These are phyloP conservation scores for Gaeumannomyces tritici DNA, from an alignment of 2,329 filamentous ascomycete genomes.

Conservation along the genomic window DNA sequence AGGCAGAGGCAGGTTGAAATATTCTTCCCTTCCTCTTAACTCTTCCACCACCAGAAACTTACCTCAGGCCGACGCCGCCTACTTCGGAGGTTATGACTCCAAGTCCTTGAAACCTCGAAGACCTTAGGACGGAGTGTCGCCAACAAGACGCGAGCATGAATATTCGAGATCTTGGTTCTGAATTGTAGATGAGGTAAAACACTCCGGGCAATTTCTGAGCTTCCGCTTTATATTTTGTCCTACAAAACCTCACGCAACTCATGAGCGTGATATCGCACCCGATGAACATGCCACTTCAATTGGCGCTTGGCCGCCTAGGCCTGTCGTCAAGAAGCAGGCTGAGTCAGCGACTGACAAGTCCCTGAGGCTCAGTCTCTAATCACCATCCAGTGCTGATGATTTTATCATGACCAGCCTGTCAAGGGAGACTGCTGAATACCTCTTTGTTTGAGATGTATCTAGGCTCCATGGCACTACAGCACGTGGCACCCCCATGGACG, in stretches of 20 bases:
- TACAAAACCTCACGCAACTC: neutral
- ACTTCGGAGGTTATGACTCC: too few species aligned
- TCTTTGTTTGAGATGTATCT: neutral
- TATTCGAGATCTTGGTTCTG: neutral
- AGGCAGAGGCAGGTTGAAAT: neutral
- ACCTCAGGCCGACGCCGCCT: neutral
- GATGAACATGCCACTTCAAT: neutral
- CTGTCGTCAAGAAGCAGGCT: neutral
- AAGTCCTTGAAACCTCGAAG: neutral
- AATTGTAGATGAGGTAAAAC: neutral
- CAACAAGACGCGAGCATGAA: neutral
- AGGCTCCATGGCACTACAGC: neutral
- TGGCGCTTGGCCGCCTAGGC: neutral
- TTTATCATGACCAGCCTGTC: neutral
- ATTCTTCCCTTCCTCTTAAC: neutral
- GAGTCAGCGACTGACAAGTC: too few species aligned
- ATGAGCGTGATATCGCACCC: neutral
- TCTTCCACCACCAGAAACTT: neutral
- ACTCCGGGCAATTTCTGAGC: too few species aligned
- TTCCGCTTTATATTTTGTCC: neutral
- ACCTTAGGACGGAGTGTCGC: neutral
- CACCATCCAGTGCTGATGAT: neutral
- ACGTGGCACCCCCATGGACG: neutral
- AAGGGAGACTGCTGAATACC: neutral
- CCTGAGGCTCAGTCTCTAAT: too few species aligned